Evolutionary conservation across 2,329 filamentous ascomycete species (phyloP).

Genomic region (Onygena corvina): DNA sequence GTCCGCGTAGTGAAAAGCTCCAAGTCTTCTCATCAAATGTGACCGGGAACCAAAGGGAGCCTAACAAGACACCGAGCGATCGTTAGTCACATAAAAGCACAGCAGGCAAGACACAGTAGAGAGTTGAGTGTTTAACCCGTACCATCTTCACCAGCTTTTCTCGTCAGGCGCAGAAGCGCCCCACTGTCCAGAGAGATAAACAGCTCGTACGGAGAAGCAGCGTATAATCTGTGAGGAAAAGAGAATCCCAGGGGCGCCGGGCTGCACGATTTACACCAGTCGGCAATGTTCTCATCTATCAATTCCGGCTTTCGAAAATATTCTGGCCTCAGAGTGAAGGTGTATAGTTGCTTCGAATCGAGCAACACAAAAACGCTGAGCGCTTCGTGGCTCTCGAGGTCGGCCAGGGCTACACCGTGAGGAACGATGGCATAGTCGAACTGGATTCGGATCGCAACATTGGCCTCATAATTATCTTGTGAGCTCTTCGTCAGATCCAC

Average conservation of each 20-base stretch:
- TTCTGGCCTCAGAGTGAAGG: constrained; percentile 68
- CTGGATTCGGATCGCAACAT: constrained; percentile 62
- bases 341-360: constrained; percentile 65
- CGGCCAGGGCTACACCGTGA: constrained; percentile 70
- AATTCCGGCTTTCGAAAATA: constrained; percentile 61
- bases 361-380: constrained; percentile 72
- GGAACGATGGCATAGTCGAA: constrained; percentile 63
- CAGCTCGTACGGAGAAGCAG: constrained; percentile 59
- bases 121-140: constrained; percentile 17
- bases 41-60: constrained; percentile 35
- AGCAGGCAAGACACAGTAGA: constrained; percentile 1
- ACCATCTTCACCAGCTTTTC: constrained; percentile 43
- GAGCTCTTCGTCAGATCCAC: constrained; percentile 65
- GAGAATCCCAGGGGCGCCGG: constrained; percentile 67
- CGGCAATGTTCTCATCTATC: constrained; percentile 60
- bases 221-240: constrained; percentile 66
- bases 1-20: constrained; percentile 37
- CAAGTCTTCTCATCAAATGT: constrained; percentile 40
- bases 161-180: constrained; percentile 53
- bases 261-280: constrained; percentile 62
- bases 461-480: constrained; percentile 52
- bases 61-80: constrained; percentile 14
- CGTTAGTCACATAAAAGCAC: background rate
- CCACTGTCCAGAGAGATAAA: constrained; percentile 53
- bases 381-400: constrained; percentile 64